Percentiles rank a stretch among this genome's conserved stretches.
These are phyloP conservation scores for Leccinum subfulvum DNA, from an alignment of 1,284 basidiomycete genomes.

Conservation along the genomic window DNA sequence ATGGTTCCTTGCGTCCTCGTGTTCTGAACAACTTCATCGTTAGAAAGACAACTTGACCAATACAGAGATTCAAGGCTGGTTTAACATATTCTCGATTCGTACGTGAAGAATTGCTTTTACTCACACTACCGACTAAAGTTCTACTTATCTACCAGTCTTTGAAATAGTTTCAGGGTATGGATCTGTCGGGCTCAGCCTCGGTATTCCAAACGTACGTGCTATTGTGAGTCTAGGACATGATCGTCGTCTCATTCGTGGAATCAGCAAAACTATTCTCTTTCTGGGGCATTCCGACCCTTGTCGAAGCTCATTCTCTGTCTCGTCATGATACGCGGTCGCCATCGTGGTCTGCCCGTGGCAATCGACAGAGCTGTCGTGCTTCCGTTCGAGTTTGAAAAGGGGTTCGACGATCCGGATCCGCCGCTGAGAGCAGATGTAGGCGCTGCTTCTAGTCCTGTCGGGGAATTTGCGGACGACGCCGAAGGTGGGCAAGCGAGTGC, in stretches of 20 bases:
- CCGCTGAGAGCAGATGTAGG: conserved; percentile 6
- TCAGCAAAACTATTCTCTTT: conserved; percentile 76
- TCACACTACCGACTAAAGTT: conserved; percentile 2
- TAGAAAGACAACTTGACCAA: conserved; percentile 61
- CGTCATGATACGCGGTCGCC: conserved; percentile 93
- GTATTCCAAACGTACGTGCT: conserved; percentile 53
- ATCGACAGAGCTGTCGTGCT: conserved; percentile 85
- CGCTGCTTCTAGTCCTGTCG: background rate
- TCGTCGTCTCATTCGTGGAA: conserved; percentile 4
- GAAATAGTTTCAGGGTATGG: conserved; percentile 91
- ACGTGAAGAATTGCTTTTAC: conserved; percentile 28
- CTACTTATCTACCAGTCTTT: conserved; percentile 53
- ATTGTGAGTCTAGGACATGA: background rate
- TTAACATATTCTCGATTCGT: conserved; percentile 79
- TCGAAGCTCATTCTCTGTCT: conserved; percentile 84
- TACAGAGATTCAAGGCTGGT: conserved; percentile 56
- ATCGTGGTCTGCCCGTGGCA: conserved; percentile 85
- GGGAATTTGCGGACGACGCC: background rate
- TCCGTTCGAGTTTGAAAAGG: conserved; percentile 53
- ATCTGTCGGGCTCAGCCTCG: conserved; percentile 82
- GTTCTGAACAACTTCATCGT: conserved; percentile 7
- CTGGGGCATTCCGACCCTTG: conserved; percentile 74
- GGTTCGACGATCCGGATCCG: conserved; percentile 14
- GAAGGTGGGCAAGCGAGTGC: background rate
- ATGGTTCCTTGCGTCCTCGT: background rate